phyloP scores from a whole-genome alignment of 331 rosid species.

The Pyracantha coccinea region DNA sequence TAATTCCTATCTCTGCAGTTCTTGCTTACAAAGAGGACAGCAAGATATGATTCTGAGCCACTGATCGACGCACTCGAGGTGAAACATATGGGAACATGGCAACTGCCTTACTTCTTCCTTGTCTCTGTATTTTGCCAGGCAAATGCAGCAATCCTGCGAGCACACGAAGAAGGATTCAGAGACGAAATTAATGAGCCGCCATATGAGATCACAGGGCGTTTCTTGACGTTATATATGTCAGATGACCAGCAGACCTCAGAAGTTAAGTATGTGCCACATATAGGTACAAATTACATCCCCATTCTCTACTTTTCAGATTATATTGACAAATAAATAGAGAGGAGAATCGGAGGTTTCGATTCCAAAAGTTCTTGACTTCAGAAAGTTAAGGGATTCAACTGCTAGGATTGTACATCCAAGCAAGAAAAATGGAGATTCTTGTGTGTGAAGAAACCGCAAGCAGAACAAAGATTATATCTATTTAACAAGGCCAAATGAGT shows the following conservation, averaged over 20 bases:
- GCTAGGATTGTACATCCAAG: neutral
- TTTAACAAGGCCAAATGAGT: neutral
- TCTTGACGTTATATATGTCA: neutral
- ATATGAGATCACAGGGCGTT: neutral
- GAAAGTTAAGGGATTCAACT: neutral
- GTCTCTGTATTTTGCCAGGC: constrained; percentile 71
- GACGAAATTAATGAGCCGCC: constrained; percentile 14
- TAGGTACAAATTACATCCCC: too few relatives aligned
- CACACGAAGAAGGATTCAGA: neutral
- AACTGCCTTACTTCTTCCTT: constrained; percentile 76
- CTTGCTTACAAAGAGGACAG: constrained; percentile 95
- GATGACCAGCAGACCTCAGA: neutral
- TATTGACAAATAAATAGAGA: neutral
- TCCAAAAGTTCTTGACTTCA: neutral
- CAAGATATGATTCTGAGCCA: constrained; percentile 76
- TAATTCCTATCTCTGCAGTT: constrained; percentile 43
- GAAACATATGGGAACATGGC: constrained; percentile 83
- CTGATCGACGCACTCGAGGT: constrained; percentile 86
- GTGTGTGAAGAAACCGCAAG: neutral
- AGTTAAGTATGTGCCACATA: neutral
- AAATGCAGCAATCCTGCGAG: constrained; percentile 87
- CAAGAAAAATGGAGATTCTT: neutral
- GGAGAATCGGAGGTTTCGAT: neutral
- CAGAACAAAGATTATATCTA: neutral
- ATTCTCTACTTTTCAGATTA: too few relatives aligned